A percentile compares a stretch with the other conserved stretches of the same genome.
phyloP scores from a whole-genome alignment of 768 basidiomycete genomes.

The Tricholomella constricta region DNA sequence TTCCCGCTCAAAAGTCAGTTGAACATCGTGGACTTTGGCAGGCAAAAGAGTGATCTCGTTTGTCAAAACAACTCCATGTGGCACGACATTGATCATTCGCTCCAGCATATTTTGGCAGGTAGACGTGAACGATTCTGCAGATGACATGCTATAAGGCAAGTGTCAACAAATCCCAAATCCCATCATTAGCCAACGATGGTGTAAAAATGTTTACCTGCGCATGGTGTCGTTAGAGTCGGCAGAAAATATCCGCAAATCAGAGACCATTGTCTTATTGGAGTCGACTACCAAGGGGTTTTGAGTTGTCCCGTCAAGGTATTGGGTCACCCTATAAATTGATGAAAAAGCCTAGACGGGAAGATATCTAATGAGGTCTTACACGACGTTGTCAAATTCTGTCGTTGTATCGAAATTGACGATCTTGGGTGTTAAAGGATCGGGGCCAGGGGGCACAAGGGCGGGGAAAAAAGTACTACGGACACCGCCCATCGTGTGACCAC shows the following conservation, averaged over 20 bases:
- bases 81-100: conserved; percentile 53
- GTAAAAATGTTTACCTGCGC: conserved; percentile 29
- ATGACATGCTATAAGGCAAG: conserved; percentile 27
- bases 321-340: conserved; percentile 30
- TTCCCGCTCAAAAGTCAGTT: conserved; percentile 38
- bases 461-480: conserved; percentile 50
- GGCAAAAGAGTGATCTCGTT: conserved; percentile 45
- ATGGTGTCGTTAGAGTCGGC: conserved; percentile 43
- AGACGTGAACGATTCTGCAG: conserved; percentile 34
- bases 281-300: conserved; percentile 38
- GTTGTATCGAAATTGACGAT: conserved; percentile 44
- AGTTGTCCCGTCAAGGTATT: conserved; percentile 42
- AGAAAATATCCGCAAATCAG: conserved; percentile 42
- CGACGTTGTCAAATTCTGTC: conserved; percentile 41
- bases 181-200: not conserved
- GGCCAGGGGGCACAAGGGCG: conserved; percentile 37
- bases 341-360: not conserved
- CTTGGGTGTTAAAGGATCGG: conserved; percentile 26
- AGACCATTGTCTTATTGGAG: conserved; percentile 35
- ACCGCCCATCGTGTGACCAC: conserved; percentile 54
- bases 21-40: conserved; percentile 40
- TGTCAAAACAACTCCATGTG: conserved; percentile 44
- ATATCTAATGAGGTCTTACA: conserved; percentile 29
- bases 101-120: conserved; percentile 42
- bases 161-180: not conserved